Conservation (phyloP, 371 early-diverging fungal species). For the Mortierella sp. region DNA sequence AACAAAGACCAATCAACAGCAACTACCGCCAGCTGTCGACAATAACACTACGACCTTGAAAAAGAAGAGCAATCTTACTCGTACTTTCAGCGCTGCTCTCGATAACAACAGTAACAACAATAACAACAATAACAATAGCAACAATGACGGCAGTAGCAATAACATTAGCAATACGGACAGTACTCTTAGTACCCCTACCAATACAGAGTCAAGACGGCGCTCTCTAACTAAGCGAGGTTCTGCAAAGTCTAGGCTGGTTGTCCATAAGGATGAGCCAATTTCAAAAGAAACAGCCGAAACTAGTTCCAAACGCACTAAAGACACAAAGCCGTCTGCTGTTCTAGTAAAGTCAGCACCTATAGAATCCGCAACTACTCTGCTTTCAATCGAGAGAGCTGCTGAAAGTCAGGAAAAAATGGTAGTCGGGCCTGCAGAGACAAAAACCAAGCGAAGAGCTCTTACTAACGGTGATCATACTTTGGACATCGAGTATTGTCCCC, state of each 20-base stretch:
- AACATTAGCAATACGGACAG: background rate
- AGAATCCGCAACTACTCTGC: slow-evolving; percentile 28
- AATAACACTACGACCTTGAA: background rate
- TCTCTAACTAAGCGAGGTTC: slow-evolving; percentile 52
- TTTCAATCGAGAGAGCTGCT: slow-evolving; percentile 36
- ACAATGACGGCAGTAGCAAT: background rate
- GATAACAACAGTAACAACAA: slow-evolving; percentile 17
- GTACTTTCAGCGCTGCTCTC: slow-evolving; percentile 37
- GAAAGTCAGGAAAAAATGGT: slow-evolving; percentile 42
- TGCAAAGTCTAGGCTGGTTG: slow-evolving; percentile 29
- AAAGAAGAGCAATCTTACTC: slow-evolving; percentile 22
- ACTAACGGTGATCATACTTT: slow-evolving; percentile 35
- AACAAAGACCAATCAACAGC: slow-evolving; percentile 42
- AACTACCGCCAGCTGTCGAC: slow-evolving; percentile 14
- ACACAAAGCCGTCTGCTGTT: background rate
- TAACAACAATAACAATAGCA: slow-evolving; percentile 8
- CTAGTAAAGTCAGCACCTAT: slow-evolving; percentile 17
- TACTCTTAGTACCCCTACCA: slow-evolving; percentile 2
- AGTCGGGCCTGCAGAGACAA: slow-evolving; percentile 30
- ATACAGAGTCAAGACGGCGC: slow-evolving; percentile 24
- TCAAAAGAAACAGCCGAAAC: background rate
- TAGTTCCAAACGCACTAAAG: background rate
- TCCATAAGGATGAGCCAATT: slow-evolving; percentile 36
- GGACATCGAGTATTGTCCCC: slow-evolving; percentile 51
- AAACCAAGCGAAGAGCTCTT: slow-evolving; percentile 46